Conservation (phyloP, 306 rosid genomes). For the Prunus persica region Prunus_persica_NCBIv2 NC_034012.1:12727001-12727500, state of each 20-base stretch:
- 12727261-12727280: conserved; percentile 61
- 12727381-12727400: conserved; percentile 48
- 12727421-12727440: conserved; percentile 62
- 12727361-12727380: conserved; percentile 38
- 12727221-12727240: conserved; percentile 66
- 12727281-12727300: conserved; percentile 55
- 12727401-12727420: conserved; percentile 56
- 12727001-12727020: conserved; percentile 76
- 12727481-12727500: conserved; percentile 77
- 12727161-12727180: conserved; percentile 77
- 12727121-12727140: conserved; percentile 77
- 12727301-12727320: conserved; percentile 69
- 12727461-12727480: conserved; percentile 55
- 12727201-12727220: conserved; percentile 55
- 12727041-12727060: conserved; percentile 84
- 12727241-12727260: conserved; percentile 64
- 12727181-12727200: conserved; percentile 80
- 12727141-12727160: conserved; percentile 84
- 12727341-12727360: conserved; percentile 34
- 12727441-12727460: conserved; percentile 49
- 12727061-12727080: conserved; percentile 74
- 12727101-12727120: conserved; percentile 77
- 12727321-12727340: conserved; percentile 59
- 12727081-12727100: conserved; percentile 92
- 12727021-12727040: conserved; percentile 96